Conservation (phyloP, 169 alveolate species). For the Neospora caninum region DNA sequence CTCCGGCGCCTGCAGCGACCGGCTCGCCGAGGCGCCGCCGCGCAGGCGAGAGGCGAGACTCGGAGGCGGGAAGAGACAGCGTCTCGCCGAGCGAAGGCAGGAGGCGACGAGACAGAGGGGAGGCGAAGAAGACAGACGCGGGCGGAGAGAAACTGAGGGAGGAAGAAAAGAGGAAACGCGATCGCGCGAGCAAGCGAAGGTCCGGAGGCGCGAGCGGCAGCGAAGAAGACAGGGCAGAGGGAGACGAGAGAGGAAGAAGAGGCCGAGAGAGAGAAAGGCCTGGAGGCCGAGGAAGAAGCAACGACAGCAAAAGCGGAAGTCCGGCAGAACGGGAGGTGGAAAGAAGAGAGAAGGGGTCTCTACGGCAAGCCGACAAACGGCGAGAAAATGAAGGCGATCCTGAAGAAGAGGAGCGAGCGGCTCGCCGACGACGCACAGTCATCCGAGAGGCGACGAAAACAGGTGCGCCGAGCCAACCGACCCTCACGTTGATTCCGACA, state of each 20-base stretch:
- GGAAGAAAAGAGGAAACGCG: not conserved
- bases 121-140: not conserved
- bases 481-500: too few relatives aligned
- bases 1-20: too few relatives aligned
- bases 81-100: too few relatives aligned
- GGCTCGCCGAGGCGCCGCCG: too few relatives aligned
- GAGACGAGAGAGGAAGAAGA: constrained; percentile 16
- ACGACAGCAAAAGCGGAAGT: too few relatives aligned
- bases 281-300: not conserved
- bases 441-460: not conserved
- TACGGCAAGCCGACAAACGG: not conserved
- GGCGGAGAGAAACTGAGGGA: not conserved
- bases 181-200: not conserved
- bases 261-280: not conserved
- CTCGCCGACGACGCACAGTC: constrained; percentile 4
- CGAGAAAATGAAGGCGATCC: not conserved
- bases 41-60: too few relatives aligned
- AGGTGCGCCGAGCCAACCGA: not conserved
- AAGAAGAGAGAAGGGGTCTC: not conserved
- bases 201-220: not conserved
- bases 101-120: not conserved
- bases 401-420: not conserved
- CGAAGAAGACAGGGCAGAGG: not conserved
- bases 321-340: too few relatives aligned
- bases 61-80: too few relatives aligned